A percentile compares a stretch with the other conserved stretches of the same genome.
phyloP scores from a whole-genome alignment of 257 asterid species.

The Fraxinus americana region DNA sequence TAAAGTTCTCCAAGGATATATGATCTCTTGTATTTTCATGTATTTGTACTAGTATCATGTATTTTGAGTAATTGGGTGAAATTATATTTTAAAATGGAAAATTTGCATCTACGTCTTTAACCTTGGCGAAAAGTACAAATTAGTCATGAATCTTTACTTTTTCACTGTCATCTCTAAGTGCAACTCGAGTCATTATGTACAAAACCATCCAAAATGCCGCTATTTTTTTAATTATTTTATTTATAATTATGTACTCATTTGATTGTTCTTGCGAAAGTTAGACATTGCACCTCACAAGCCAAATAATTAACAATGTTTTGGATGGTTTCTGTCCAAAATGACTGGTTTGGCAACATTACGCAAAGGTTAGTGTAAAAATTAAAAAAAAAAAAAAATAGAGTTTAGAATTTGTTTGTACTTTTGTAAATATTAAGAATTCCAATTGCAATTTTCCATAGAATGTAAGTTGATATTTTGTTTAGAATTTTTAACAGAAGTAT shows the following conservation, averaged over 20 bases:
- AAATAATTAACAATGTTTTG: too few species aligned
- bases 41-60: too few species aligned
- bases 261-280: neutral
- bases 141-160: neutral
- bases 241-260: neutral
- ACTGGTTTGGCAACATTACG: too few species aligned
- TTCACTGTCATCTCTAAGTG: neutral
- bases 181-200: neutral
- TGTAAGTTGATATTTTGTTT: neutral
- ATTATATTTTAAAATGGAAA: neutral
- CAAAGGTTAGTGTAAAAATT: too few species aligned
- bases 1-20: too few species aligned
- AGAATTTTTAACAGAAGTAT: neutral
- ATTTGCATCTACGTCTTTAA: neutral
- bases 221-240: too few species aligned
- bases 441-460: neutral
- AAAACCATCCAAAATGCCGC: neutral
- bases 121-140: neutral
- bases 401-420: neutral
- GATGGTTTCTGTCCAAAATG: too few species aligned
- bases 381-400: too few species aligned
- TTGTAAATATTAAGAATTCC: neutral
- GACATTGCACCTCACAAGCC: neutral
- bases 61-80: neutral
- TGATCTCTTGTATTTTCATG: too few species aligned